Evolutionary conservation across 805 yeast species (phyloP), one percentile per base, ranked within the genome.

Genomic region (Komagataella pseudopastoris): DNA sequence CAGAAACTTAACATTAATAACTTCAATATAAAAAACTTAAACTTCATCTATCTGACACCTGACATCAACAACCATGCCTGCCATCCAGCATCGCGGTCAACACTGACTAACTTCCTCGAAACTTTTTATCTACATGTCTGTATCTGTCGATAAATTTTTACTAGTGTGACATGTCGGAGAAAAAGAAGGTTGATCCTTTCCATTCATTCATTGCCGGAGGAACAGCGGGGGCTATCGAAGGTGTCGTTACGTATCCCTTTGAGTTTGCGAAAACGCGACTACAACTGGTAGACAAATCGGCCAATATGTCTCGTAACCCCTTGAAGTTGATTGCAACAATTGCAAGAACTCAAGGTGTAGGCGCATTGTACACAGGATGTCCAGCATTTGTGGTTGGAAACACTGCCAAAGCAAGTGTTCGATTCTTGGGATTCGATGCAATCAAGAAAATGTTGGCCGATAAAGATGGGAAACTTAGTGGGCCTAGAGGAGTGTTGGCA

Each of bases 381-480:
- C 95, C 96, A 1, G 96, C 97, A 0, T 88, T 89, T 61, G 95
- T 91, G 36, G 84, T 90, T 44, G 99, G 99, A 44, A 91, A 91
- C 65, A 90, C 98, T 0, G 93, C 87, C 52, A 91, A 93, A 66
- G 98, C 98, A 0, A 86, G 95, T n/a, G 91, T 91, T 2, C 75
- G 99, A 56, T 91, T 91, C 66, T 72, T 91, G 14, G 98, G 97
- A 2, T 91, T 88, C 61, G 99, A 93, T 64, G 75, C 85, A 16
- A 85, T 93, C 65, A 90, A 89, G 64, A 75, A 80, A 51, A 58
- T 85, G 36, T 71, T 91, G 52, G 79, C 83, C 24, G 98, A 93
- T 65, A 80, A 81, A 58, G 77, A 86, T 55, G 98, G 98, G 6
- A 85, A 88, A 65, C 69, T 93, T 49, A 81, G 93, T 43, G 96